phyloP scores from a whole-genome alignment of 2,329 filamentous ascomycete genomes.

The Nannizziopsis barbatae region DNA sequence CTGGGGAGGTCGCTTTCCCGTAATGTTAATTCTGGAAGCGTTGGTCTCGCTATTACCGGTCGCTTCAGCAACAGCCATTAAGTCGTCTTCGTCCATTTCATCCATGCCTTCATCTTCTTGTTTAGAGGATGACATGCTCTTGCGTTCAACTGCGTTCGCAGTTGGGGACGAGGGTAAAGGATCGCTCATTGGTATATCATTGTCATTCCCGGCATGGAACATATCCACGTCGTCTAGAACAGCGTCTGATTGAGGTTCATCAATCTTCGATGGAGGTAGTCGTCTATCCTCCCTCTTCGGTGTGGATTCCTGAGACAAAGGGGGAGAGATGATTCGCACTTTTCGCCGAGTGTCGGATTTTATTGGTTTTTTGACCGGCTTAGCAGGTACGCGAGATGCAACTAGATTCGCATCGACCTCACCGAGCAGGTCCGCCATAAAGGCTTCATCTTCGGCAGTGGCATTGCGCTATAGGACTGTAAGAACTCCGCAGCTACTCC shows the following conservation, averaged over 20 bases:
- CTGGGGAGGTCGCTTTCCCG: conserved; percentile 56
- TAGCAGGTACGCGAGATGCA: conserved; percentile 38
- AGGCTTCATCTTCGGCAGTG: conserved; percentile 79
- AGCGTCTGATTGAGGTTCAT: conserved; percentile 20
- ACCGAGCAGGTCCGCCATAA: conserved; percentile 70
- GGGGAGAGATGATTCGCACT: conserved; percentile 68
- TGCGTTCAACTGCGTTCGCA: conserved; percentile 64
- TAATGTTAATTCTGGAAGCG: conserved; percentile 67
- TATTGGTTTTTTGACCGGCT: conserved; percentile 48
- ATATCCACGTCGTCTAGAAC: conserved; percentile 37
- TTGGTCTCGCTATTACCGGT: conserved; percentile 53
- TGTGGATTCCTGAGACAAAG: conserved; percentile 44
- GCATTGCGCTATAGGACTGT: conserved; percentile 46
- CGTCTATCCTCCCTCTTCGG: conserved; percentile 42
- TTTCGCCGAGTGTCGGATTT: conserved; percentile 68
- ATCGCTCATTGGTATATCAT: conserved; percentile 77
- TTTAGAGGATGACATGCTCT: conserved; percentile 45
- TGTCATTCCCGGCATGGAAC: conserved; percentile 48
- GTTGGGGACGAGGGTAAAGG: conserved; percentile 77
- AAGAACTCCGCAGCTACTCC: conserved; percentile 16
- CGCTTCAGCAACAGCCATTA: conserved; percentile 76
- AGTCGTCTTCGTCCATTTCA: conserved; percentile 64
- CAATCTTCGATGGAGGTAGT: conserved; percentile 10
- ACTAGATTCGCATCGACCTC: conserved; percentile 74
- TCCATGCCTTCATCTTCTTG: conserved; percentile 28